phyloP scores from a whole-genome alignment of 768 basidiomycete genomes.

The Leccinum variicolor region DNA sequence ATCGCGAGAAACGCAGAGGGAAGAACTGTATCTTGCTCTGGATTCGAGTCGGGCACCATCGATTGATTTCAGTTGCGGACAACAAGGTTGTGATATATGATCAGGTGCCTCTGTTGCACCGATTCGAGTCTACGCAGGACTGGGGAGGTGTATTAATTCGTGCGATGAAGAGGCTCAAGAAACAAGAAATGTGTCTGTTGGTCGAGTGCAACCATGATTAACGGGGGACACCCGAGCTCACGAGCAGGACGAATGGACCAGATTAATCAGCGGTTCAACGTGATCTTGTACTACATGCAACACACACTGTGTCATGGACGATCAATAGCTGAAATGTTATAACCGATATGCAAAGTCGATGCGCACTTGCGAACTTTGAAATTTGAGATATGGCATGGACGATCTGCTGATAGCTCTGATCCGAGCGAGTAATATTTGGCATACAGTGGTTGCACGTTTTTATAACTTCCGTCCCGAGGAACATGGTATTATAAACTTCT shows the following conservation, averaged over 20 bases:
- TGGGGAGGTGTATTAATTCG: conserved; percentile 44
- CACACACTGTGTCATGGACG: conserved; percentile 30
- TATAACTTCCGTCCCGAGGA: not conserved
- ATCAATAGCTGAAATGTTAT: conserved; percentile 2
- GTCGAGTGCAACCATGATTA: conserved; percentile 18
- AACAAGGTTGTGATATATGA: conserved; percentile 58
- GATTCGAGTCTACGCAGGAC: conserved; percentile 32
- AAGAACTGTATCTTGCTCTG: conserved; percentile 26
- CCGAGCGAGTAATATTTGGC: not conserved
- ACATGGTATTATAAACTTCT: too few relatives aligned
- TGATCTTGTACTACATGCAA: conserved; percentile 57
- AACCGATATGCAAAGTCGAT: not conserved
- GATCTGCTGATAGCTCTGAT: conserved; percentile 3
- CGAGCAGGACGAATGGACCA: conserved; percentile 23
- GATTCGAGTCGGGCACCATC: not conserved
- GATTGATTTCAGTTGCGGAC: conserved; percentile 42
- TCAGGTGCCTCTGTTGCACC: conserved; percentile 50
- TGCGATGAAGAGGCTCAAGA: conserved; percentile 44
- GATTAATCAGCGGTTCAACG: conserved; percentile 64
- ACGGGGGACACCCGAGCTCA: not conserved
- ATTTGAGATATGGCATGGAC: not conserved
- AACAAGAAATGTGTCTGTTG: conserved; percentile 57
- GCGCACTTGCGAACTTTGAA: not conserved
- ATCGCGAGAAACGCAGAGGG: too few relatives aligned
- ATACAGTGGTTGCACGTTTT: not conserved